Conservation (phyloP, 2,329 filamentous ascomycete genomes). For the Exophiala spinifera region DNA sequence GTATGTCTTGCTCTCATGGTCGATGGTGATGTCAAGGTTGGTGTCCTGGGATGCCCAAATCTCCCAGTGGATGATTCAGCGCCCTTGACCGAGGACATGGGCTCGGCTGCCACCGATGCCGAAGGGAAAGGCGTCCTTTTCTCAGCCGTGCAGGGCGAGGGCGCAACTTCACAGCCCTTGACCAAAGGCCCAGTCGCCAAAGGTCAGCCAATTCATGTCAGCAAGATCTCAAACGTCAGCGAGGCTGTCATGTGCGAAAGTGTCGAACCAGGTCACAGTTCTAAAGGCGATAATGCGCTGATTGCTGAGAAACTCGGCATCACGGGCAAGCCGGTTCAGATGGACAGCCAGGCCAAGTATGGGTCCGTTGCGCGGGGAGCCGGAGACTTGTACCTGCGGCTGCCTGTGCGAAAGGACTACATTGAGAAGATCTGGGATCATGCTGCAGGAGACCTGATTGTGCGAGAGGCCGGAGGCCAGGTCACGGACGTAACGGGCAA, state of each 20-base stretch:
- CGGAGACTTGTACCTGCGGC: constrained; percentile 87
- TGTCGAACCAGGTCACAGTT: constrained; percentile 88
- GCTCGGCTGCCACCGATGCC: constrained; percentile 68
- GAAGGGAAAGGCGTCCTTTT: constrained; percentile 83
- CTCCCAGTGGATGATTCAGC: constrained; percentile 80
- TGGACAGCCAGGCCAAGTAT: constrained; percentile 99
- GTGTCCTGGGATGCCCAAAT: constrained; percentile 93
- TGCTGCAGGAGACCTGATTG: constrained; percentile 89
- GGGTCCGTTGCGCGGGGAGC: constrained; percentile 90
- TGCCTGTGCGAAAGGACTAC: constrained; percentile 82
- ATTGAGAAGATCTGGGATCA: constrained; percentile 99
- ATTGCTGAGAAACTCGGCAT: constrained; percentile 86
- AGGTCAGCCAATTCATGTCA: constrained; percentile 73
- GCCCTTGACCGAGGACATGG: constrained; percentile 67
- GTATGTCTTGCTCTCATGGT: constrained; percentile 90
- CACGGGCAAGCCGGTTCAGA: constrained; percentile 81
- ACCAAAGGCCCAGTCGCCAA: constrained; percentile 43
- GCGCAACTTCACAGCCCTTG: constrained; percentile 76
- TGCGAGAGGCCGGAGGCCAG: constrained; percentile 85
- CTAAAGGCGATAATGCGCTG: constrained; percentile 79
- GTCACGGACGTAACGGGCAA: constrained; percentile 88
- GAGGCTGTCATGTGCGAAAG: constrained; percentile 93
- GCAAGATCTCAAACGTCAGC: constrained; percentile 66
- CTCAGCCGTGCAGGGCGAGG: constrained; percentile 73
- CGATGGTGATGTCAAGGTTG: constrained; percentile 89